Base-by-base conservation (phyloP, 176 grass and related monocot genomes). In the Oryza nivara region DNA sequence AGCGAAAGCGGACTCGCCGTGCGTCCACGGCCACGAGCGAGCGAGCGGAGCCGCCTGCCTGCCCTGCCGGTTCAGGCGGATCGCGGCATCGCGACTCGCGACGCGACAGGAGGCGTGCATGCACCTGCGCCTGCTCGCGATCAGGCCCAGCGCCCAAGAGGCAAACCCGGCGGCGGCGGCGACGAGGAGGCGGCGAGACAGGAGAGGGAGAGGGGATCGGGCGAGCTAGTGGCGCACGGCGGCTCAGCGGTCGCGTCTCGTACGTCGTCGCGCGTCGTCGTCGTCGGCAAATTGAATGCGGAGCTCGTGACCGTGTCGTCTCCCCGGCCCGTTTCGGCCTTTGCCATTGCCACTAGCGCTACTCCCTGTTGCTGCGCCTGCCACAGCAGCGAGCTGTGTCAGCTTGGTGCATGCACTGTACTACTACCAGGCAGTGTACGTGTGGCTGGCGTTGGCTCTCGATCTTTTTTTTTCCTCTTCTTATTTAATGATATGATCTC, bases 361-460 rank as follows among this genome's bases (percentile, higher is more conserved):
- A 11, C 47, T 49, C 3, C 3, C 47, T 49, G 47, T 11, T 49
- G 47, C 47, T 49, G 25, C 25, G 25, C 25, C 25, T 25, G 13
- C 3, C 47, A 16, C 51, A 52, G 49, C 49, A 52, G 49, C 5
- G 49, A 52, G 49, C 13, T 2, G 49, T 17, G 52, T 41, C 16
- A 54, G 9, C 12, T 48, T 14, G 12, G 3, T 48, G 46, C 3
- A 48, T 12, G 40, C 46, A 52, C 49, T 19, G 15, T 56, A 20
- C 52, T 56, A 20, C 52, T 38, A 38, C 36, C 52, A 58, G 54
- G 54, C 54, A 58, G 51, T 56, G 68, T 46, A n/a, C 80, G 40
- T 65, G 80, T 63, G 80, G 70, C 70, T 64, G 38, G 23, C 20
- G 69, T 73, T 82, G 38, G 36, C 45, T 82, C 36, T 63, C 20